Conservation (phyloP, 2,329 filamentous ascomycete genomes). For the Microdochium trichocladiopsis region DNA sequence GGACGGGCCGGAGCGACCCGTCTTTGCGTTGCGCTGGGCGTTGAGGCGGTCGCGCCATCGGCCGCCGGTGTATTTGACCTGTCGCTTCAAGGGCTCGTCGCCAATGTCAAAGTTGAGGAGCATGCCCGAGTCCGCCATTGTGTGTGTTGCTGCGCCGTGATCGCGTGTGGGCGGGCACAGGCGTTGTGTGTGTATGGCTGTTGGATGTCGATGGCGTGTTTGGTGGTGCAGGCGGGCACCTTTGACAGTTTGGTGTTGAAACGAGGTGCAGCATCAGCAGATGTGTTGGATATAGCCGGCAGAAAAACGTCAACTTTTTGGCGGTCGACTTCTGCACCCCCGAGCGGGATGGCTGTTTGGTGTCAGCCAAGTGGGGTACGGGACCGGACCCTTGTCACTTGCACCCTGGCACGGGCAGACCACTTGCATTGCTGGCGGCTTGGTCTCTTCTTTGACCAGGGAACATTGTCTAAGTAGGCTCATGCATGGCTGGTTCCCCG, state of each 20-base stretch:
- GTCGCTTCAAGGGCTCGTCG: constrained; percentile 55
- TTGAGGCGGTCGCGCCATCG: constrained; percentile 83
- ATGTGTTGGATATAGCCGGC: constrained; percentile 1
- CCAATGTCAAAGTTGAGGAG: constrained; percentile 84
- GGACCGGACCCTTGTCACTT: background rate
- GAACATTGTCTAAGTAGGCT: too few species aligned
- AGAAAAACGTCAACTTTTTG: constrained; percentile 22
- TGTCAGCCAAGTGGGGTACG: background rate
- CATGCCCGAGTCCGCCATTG: constrained; percentile 93
- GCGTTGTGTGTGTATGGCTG: too few species aligned
- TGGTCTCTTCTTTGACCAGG: too few species aligned
- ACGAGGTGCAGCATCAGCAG: background rate
- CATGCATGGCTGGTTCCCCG: too few species aligned
- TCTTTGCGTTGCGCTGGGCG: constrained; percentile 58
- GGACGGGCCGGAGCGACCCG: constrained; percentile 14
- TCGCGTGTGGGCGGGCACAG: background rate
- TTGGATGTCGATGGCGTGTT: background rate
- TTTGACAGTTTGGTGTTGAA: background rate
- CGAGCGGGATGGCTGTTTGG: background rate
- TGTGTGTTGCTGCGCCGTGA: constrained; percentile 5
- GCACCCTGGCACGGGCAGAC: background rate
- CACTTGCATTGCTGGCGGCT: too few species aligned
- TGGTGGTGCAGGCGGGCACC: background rate
- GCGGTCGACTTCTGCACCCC: constrained; percentile 10
- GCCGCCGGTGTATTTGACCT: constrained; percentile 75